phyloP scores from a whole-genome alignment of 176 grass and related monocot species.

The Zizania latifolia region DNA sequence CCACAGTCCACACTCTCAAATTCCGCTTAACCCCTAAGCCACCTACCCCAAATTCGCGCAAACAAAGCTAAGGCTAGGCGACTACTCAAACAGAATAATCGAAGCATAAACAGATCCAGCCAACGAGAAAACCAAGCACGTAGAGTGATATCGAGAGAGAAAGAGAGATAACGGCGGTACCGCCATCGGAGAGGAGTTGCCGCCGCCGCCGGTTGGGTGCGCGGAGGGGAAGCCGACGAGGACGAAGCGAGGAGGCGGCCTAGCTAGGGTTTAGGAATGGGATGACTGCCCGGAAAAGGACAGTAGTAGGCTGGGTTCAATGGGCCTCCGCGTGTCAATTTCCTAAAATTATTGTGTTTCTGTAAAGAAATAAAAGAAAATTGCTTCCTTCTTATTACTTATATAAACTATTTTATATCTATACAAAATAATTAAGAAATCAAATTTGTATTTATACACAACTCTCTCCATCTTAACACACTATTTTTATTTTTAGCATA shows the following conservation, averaged over 20 bases:
- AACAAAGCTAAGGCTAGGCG: background rate
- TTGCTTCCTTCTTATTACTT: no score
- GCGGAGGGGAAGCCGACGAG: background rate
- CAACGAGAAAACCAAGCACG: background rate
- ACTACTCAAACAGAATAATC: background rate
- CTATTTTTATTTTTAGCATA: no score
- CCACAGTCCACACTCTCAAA: no score
- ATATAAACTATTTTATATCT: no score
- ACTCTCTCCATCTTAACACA: no score
- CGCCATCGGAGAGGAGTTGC: slow-evolving; percentile 31
- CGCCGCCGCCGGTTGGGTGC: background rate
- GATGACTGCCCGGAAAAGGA: background rate
- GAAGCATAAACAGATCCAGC: background rate
- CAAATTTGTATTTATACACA: no score
- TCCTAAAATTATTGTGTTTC: no score
- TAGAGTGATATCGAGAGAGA: background rate
- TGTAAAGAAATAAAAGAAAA: no score
- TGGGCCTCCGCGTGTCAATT: background rate
- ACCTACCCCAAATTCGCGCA: background rate
- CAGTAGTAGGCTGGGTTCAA: background rate
- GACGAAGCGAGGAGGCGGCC: background rate
- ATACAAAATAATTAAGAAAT: no score
- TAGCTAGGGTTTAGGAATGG: background rate
- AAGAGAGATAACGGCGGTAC: slow-evolving; percentile 5
- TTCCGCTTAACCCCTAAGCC: no score